Conservation (phyloP, 2,329 filamentous ascomycete species). For the Ustulina deusta region DNA sequence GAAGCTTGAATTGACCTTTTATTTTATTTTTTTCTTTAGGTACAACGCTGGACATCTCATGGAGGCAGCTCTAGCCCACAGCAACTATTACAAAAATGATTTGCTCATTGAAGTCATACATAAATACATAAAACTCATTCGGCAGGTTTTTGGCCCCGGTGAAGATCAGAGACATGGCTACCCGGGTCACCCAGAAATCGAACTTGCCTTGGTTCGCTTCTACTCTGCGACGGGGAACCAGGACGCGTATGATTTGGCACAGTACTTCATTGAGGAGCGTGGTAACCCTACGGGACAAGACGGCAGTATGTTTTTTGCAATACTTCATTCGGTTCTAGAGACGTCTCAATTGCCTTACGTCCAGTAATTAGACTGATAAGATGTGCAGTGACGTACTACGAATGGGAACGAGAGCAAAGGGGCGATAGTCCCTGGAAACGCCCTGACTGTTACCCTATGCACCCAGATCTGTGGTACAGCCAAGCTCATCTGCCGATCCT, state of each 20-base stretch:
- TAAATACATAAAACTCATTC: conserved; percentile 66
- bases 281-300: conserved; percentile 64
- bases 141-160: conserved; percentile 63
- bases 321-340: neutral
- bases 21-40: conserved; percentile 52
- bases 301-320: conserved; percentile 49
- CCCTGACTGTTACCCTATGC: conserved; percentile 61
- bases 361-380: conserved; percentile 7
- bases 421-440: conserved; percentile 62
- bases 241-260: conserved; percentile 60
- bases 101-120: conserved; percentile 64
- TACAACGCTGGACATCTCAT: conserved; percentile 73
- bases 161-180: conserved; percentile 67
- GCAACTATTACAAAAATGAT: conserved; percentile 63
- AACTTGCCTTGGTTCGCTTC: conserved; percentile 59
- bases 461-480: conserved; percentile 61
- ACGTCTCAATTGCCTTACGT: neutral
- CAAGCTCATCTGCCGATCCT: conserved; percentile 68
- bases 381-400: conserved; percentile 61
- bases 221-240: conserved; percentile 52
- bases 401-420: conserved; percentile 63
- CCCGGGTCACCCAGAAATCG: conserved; percentile 69
- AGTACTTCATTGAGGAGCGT: conserved; percentile 69
- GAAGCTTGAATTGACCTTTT: conserved; percentile 16
- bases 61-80: conserved; percentile 69